Evolutionary conservation across 148 eudicot species (phyloP), one percentile per base, ranked within the genome.

Genomic region (Chenopodium berlandieri): DNA sequence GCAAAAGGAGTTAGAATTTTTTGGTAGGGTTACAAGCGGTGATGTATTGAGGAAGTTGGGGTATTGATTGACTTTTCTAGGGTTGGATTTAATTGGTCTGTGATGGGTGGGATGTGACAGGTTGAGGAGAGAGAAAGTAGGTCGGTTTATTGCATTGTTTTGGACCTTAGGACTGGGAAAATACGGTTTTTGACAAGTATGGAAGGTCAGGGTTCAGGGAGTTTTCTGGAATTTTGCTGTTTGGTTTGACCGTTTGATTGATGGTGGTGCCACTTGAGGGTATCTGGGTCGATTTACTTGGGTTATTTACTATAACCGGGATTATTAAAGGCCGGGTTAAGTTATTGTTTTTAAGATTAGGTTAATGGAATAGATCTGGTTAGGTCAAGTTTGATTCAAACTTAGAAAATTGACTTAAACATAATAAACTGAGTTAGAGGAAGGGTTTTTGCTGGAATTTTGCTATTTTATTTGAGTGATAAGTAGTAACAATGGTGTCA

Each of bases 41-140:
- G 71, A 67, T 27, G 6, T 67, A 56, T 14, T 56, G 19, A 14
- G 62, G 62, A 14, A 56, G 62, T 14, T 14, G 19, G 62, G 62
- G 62, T 56, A 56, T 14, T 14, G 6, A 56, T 56, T 56, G 62
- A 56, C 62, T 56, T 56, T 56, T 56, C 62, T 16, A 56, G 71
- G 37, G 40, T n/a, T 30, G 19, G 37, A 30, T 30, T 66, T 50
- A 46, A 73, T 48, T 40, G 75, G 75, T 47, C 75, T 73, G 75
- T 73, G 25, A 73, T 2, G 32, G 50, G 3, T 46, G 37, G 40
- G 14, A 67, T 4, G 71, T 67, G 37, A 67, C 71, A 14, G 70
- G 71, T 3, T 62, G 66, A 62, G 66, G 66, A 22, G 27, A 62
- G 66, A 62, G 66, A 62, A 62, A 5, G 23, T 4, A 23, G 19